These are phyloP conservation scores for Arthrobotrys musiformis DNA, from an alignment of 2,329 filamentous ascomycete species.

Conservation along the genomic window DNA sequence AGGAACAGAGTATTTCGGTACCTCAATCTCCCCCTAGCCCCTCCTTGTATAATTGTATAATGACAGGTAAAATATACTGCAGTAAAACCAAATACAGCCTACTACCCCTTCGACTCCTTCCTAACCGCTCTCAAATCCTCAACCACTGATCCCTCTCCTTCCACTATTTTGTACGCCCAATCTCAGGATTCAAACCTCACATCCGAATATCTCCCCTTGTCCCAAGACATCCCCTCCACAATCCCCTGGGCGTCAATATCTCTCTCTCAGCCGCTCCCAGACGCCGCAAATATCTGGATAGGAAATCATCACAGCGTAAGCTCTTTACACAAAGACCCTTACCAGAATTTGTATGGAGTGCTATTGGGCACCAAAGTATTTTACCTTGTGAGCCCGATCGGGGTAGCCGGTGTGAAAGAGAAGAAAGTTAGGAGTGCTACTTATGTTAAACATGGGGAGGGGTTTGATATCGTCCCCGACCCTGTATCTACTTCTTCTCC, in stretches of 20 bases:
- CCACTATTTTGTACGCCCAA: conserved; percentile 73
- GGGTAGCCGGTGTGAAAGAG: conserved; percentile 76
- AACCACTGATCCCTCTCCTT: conserved; percentile 62
- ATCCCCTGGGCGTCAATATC: conserved; percentile 80
- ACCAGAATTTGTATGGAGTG: conserved; percentile 86
- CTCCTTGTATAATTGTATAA: conserved; percentile 64
- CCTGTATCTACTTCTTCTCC: conserved; percentile 35
- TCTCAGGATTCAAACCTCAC: conserved; percentile 86
- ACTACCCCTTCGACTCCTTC: conserved; percentile 72
- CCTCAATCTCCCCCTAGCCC: not conserved
- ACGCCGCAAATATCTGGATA: conserved; percentile 86
- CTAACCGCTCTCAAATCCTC: conserved; percentile 64
- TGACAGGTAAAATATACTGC: conserved; percentile 56
- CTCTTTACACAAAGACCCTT: conserved; percentile 82
- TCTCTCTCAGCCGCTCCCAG: conserved; percentile 70
- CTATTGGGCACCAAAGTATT: conserved; percentile 79
- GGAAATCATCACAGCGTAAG: conserved; percentile 77
- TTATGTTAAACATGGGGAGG: conserved; percentile 64
- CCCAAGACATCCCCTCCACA: conserved; percentile 71
- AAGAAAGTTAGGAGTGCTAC: conserved; percentile 68
- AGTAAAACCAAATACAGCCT: conserved; percentile 77
- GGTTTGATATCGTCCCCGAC: conserved; percentile 58
- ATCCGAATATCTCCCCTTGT: conserved; percentile 75
- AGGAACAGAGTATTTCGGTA: conserved; percentile 59
- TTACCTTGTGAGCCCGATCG: conserved; percentile 76